Evolutionary conservation across 495 filamentous ascomycete species (phyloP).

Genomic region (Glarea lozoyensis): DNA sequence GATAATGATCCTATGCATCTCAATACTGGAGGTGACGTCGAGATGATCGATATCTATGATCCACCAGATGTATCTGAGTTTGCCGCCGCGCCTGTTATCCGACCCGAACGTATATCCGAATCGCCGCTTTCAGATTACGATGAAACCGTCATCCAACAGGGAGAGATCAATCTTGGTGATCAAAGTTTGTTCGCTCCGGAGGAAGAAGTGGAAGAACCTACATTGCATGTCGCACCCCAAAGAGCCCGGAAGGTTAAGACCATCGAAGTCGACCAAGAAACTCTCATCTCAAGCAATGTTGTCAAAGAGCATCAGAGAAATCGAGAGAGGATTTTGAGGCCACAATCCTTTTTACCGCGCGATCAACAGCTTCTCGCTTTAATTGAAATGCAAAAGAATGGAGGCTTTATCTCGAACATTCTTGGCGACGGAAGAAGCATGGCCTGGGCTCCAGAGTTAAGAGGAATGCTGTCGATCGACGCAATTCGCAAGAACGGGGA

Average conservation of each 20-base stretch:
- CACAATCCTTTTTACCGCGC: constrained; percentile 68
- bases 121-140: constrained; percentile 67
- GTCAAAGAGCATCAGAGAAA: constrained; percentile 76
- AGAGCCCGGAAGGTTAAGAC: constrained; percentile 69
- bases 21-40: constrained; percentile 55
- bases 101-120: constrained; percentile 47
- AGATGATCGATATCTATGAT: constrained; percentile 41
- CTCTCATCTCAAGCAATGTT: constrained; percentile 42
- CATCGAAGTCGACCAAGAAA: constrained; percentile 58
- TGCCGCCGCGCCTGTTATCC: constrained; percentile 27
- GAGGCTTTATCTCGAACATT: constrained; percentile 74
- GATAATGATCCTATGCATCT: too few species aligned
- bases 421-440: constrained; percentile 68
- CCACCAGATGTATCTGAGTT: constrained; percentile 32
- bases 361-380: constrained; percentile 79
- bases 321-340: constrained; percentile 70
- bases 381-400: constrained; percentile 83
- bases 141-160: constrained; percentile 40
- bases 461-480: constrained; percentile 74
- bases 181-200: constrained; percentile 28
- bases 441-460: constrained; percentile 85
- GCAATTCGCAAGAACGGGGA: constrained; percentile 68
- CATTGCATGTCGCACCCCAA: constrained; percentile 50
- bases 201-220: constrained; percentile 41
- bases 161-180: constrained; percentile 46